Conservation (phyloP, 2,329 filamentous ascomycete genomes). For the Penicillium aurantiogriseum region DNA sequence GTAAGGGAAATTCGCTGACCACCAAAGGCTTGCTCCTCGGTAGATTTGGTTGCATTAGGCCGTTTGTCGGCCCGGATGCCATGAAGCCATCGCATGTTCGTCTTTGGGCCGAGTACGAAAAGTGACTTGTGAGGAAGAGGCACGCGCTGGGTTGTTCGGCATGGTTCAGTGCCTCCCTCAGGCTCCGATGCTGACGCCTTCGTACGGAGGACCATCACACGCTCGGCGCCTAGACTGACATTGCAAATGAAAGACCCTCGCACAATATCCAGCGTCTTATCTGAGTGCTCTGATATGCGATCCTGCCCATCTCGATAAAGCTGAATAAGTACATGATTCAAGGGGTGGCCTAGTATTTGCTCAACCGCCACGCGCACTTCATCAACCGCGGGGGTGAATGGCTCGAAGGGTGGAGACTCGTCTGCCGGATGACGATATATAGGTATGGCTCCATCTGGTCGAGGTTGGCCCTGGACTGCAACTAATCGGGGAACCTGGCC, state of each 20-base stretch:
- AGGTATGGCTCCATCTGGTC: slow-evolving; percentile 67
- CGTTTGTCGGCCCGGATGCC: slow-evolving; percentile 88
- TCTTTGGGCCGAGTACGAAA: slow-evolving; percentile 74
- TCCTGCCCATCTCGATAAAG: slow-evolving; percentile 86
- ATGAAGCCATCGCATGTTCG: slow-evolving; percentile 87
- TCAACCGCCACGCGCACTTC: slow-evolving; percentile 69
- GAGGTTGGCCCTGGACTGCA: slow-evolving; percentile 76
- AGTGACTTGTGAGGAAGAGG: slow-evolving; percentile 84
- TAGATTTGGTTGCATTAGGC: slow-evolving; percentile 62
- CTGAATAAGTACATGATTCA: slow-evolving; percentile 93
- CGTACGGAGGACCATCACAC: slow-evolving; percentile 84
- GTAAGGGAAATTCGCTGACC: slow-evolving; percentile 87
- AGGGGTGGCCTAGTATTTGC: slow-evolving; percentile 67
- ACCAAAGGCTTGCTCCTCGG: slow-evolving; percentile 67
- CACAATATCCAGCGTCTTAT: slow-evolving; percentile 92
- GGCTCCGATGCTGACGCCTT: slow-evolving; percentile 48
- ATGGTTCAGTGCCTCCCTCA: slow-evolving; percentile 30
- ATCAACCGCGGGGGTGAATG: slow-evolving; percentile 72
- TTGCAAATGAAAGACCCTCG: slow-evolving; percentile 83
- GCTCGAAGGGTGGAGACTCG: slow-evolving; percentile 72
- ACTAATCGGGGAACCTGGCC: slow-evolving; percentile 90
- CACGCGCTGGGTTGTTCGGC: slow-evolving; percentile 64
- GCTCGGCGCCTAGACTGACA: slow-evolving; percentile 85
- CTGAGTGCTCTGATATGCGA: slow-evolving; percentile 93
- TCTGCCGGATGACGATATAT: slow-evolving; percentile 95